A percentile compares a stretch with the other conserved stretches of the same genome.
Evolutionary conservation across 1,284 basidiomycete genomes (phyloP).

Genomic region (Sutorius eximius): DNA sequence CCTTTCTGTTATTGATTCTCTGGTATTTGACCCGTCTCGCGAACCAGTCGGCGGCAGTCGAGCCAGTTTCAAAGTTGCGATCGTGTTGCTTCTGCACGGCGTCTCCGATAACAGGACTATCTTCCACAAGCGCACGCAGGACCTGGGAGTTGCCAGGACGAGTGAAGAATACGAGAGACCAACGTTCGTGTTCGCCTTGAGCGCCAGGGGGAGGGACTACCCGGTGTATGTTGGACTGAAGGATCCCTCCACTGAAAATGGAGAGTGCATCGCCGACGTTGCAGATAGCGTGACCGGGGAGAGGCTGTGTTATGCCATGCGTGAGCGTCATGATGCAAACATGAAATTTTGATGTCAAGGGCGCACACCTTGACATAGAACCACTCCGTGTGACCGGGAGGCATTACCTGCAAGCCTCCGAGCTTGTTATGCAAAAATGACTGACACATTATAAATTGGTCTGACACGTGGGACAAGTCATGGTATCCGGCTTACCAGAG

Average conservation of each 20-base stretch:
- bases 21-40: slow-evolving; percentile 46
- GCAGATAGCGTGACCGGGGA: slow-evolving; percentile 60
- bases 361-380: slow-evolving; percentile 55
- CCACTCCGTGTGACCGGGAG: slow-evolving; percentile 63
- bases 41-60: slow-evolving; percentile 51
- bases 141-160: slow-evolving; percentile 54
- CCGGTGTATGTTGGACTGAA: slow-evolving; percentile 57
- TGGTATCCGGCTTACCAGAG: slow-evolving; percentile 35
- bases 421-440: slow-evolving; percentile 69
- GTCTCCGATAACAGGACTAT: slow-evolving; percentile 48
- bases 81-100: slow-evolving; percentile 36
- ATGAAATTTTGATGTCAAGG: too few species aligned
- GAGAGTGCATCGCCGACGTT: slow-evolving; percentile 61
- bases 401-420: slow-evolving; percentile 70
- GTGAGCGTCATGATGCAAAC: not conserved
- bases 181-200: slow-evolving; percentile 49
- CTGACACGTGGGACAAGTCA: not conserved
- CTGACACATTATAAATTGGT: slow-evolving; percentile 31
- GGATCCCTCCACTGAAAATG: slow-evolving; percentile 58
- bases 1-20: slow-evolving; percentile 46
- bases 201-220: slow-evolving; percentile 48
- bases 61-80: slow-evolving; percentile 39
- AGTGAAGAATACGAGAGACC: slow-evolving; percentile 63
- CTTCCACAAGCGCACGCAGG: slow-evolving; percentile 49
- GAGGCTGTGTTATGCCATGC: slow-evolving; percentile 39